Percentiles rank a stretch among this genome's conserved stretches.
Evolutionary conservation across 495 filamentous ascomycete genomes (phyloP).

Genomic region (Letharia columbiana): DNA sequence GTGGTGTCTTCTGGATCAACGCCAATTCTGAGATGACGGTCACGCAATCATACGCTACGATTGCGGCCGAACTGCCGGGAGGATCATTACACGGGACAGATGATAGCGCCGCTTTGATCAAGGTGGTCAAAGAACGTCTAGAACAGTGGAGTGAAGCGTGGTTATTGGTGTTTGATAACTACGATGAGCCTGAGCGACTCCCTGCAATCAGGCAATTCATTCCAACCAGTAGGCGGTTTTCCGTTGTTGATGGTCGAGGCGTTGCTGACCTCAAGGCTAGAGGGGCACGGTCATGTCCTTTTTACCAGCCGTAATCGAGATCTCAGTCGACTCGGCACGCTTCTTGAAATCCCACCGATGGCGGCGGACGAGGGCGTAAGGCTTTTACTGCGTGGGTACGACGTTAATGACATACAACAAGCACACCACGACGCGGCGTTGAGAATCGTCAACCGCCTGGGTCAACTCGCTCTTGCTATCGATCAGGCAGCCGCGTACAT

Average conservation of each 20-base stretch:
- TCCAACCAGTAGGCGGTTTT: not conserved
- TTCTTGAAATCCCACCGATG: not conserved
- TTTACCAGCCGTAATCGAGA: not conserved
- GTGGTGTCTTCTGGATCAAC: not conserved
- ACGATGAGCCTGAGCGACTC: not conserved
- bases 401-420: not conserved
- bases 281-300: not conserved
- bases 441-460: not conserved
- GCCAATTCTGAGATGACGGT: not conserved
- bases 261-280: not conserved
- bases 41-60: not conserved
- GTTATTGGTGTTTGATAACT: conserved; percentile 3
- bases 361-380: not conserved
- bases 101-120: not conserved
- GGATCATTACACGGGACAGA: no score
- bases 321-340: not conserved
- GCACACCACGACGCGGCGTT: not conserved
- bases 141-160: not conserved
- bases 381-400: not conserved
- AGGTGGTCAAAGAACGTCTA: not conserved
- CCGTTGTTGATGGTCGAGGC: not conserved
- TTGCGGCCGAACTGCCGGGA: not conserved
- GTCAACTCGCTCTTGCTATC: not conserved
- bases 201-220: not conserved
- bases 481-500: conserved; percentile 10